Evolutionary conservation across 2,329 filamentous ascomycete species (phyloP), one percentile per base, ranked within the genome.

Genomic region (Geosmithia putterillii): DNA sequence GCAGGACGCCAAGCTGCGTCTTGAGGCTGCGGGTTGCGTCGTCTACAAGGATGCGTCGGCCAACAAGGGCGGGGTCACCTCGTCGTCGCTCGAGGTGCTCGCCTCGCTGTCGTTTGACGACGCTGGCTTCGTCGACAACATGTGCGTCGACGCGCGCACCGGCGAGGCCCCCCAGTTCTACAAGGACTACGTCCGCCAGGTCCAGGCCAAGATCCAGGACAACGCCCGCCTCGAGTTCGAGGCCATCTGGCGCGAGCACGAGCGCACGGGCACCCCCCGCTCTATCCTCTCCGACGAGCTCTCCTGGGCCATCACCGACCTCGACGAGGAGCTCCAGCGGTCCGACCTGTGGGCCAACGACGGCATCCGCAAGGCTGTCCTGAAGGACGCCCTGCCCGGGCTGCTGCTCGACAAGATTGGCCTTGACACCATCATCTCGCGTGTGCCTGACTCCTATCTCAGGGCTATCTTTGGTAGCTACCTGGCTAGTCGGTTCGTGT

Each of bases 61-160:
- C 45, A 98, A 98, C 76, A 98, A 98, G 73, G 92, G 92, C 51
- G 92, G 92, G 61, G 92, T 98, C 39, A 98, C 92, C 1, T 95
- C 88, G 1, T 96, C 92, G 0, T 96, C 92, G 1, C 80, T 96
- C 25, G 92, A 98, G 58, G 92, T 98, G 6, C 77, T 98, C 20
- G 92, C 92, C 7, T 92, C 88, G 14, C 74, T 98, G 45, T 92
- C 88, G 36, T 96, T 98, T 58, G 86, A 98, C 55, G 92, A 98
- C 51, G 70, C 78, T 45, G 79, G 81, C 50, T 98, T 98, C 66
- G 75, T 83, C 42, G 73, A 88, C 64, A 81, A 98, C 72, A 98
- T 98, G 92, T 98, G 92, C 64, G 76, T 92, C 50, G 79, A 88
- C 51, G 57, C 60, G 35, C 58, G 63, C 50, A 60, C 59, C 43